Base-by-base conservation (phyloP, 2,329 filamentous ascomycete genomes). In the Colletotrichum sp. region DNA sequence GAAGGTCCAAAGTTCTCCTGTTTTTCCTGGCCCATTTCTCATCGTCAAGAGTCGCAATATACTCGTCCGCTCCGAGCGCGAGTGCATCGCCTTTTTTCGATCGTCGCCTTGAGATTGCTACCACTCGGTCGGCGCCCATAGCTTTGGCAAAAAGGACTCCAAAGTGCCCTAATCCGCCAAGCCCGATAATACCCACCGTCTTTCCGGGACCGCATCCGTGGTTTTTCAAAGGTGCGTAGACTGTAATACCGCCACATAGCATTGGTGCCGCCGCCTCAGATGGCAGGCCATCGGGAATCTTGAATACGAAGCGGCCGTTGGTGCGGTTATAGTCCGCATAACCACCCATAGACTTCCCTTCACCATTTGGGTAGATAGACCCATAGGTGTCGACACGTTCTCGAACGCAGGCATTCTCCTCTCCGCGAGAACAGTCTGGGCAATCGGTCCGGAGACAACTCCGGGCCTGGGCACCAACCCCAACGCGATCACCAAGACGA, bases 111-210 rank as follows among this genome's bases (percentile, higher is more conserved):
- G 90, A 92, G 78, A 93, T 91, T 14, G 87, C 91, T 9, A 92
- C 87, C 6, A 93, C 89, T 62, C 88, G 87, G 71, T 93, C 90
- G 21, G 90, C 90, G 16, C 90, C 91, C 13, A 95, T 83, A 2
- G 93, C 93, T 82, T 91, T 92, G 1, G 94, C 93, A 80, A 91
- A 94, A 59, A 94, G 83, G 14, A 95, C 83, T 4, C 90, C 94
- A 77, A 94, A 92, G 82, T 95, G 93, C 0, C 93, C 93, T 1
- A 95, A 82, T 2, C 93, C 93, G 4, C 93, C 93, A 28, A 95
- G 86, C 1, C 93, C 93, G 30, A 95, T 85, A 73, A 95, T 90
- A 0, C 92, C 93, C 4, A 95, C 92, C 5, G 83, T 87, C 84
- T 93, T 94, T 3, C 93, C 93, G 0, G 92, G 92, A 0, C 93